Conservation (phyloP, 148 eudicot genomes). For the Nepenthes gracilis region DNA sequence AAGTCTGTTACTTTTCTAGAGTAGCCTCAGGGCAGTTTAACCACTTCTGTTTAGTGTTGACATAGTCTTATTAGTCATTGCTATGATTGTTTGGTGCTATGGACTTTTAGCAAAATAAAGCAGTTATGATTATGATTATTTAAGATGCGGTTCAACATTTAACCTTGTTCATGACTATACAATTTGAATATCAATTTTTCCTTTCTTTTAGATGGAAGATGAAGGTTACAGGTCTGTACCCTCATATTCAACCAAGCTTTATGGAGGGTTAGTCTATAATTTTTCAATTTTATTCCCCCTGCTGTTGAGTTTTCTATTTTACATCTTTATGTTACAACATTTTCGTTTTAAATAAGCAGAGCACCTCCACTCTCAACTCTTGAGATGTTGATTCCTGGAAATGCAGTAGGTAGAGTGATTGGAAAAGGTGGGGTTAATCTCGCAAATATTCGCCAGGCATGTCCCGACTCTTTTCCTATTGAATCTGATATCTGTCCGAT, state of each 20-base stretch:
- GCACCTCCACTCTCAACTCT: constrained; percentile 47
- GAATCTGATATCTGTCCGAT: not conserved
- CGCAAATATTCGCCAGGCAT: constrained; percentile 75
- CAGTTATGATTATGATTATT: too few species aligned
- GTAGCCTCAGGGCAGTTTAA: too few species aligned
- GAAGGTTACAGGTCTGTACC: constrained; percentile 48
- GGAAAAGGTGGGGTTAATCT: constrained; percentile 88
- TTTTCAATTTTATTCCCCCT: not conserved
- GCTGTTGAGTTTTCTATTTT: not conserved
- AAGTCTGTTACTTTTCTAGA: too few species aligned
- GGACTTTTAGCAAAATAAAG: too few species aligned
- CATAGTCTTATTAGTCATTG: too few species aligned
- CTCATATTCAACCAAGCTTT: constrained; percentile 57
- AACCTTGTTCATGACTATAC: too few species aligned
- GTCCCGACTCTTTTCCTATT: not conserved
- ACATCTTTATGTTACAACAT: not conserved
- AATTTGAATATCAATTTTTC: too few species aligned
- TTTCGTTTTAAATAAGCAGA: constrained; percentile 20
- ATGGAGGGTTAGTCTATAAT: constrained; percentile 53
- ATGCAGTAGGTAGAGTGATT: constrained; percentile 72
- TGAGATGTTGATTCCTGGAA: constrained; percentile 77
- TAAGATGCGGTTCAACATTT: too few species aligned
- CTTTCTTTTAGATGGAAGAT: constrained; percentile 44
- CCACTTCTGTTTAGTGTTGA: too few species aligned
- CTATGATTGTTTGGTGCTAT: too few species aligned